Evolutionary conservation across 2,329 filamentous ascomycete genomes (phyloP), one percentile per base, ranked within the genome.

Genomic region (Sarocladium kiliense): DNA sequence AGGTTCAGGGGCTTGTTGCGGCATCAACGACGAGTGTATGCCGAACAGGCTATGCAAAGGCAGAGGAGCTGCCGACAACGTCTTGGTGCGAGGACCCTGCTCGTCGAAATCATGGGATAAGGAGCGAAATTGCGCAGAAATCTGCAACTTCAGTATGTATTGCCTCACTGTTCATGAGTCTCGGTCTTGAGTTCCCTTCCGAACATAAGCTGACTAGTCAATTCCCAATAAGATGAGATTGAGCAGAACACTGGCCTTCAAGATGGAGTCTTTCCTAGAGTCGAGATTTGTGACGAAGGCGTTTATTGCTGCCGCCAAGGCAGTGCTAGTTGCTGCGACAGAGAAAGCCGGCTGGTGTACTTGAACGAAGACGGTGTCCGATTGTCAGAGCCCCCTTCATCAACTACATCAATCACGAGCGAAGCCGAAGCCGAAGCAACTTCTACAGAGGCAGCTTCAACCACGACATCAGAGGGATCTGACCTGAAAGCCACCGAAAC

Each of bases 281-380:
- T 49, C 44, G 25, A 30, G 25, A 49, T 49, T 5, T 49, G 44
- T 21, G 44, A 49, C 19, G 44, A 49, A 21, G 44, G 44, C 44
- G 26, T 49, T 3, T 49, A 49, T 16, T 49, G 44, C n/a, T 49
- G 44, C 21, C 44, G 44, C 41, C 41, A 45, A 45, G 41, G 41
- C 16, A 45, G 41, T 45, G 41, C 21, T 7, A 45, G 41, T 25
- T 45, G 41, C 23, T 45, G 41, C 18, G 41, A 32, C 44, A 49
- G 44, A 49, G 23, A 27, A 19, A 49, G 11, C 44, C 44, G 44
- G 18, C 26, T 49, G 44, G 44, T 49, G 25, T 49, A 30, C n/a
- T 19, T 49, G 44, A 32, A 49, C 26, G 44, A 49, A 49, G 26
- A 49, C n/a, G 44, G 44, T 10, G 44, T 49, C n/a, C 44, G 44